Base-by-base conservation (phyloP, 495 filamentous ascomycete species). In the Penicillium fimorum region DNA sequence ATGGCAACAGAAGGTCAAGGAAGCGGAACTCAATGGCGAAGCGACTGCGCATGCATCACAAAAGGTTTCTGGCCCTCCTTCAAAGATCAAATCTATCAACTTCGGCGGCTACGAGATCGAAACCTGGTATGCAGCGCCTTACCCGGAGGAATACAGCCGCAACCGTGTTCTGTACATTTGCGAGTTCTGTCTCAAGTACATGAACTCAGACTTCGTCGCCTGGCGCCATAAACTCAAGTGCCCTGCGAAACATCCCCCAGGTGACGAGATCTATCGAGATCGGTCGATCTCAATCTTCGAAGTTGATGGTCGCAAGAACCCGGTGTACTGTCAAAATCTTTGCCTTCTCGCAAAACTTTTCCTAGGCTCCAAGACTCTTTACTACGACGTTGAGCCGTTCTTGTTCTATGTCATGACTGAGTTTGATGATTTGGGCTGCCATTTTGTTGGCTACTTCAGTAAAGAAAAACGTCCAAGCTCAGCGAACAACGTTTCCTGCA, bases 151-250 rank as follows among this genome's bases (percentile, higher is more conserved):
- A 71, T 98, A 97, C 75, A 97, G 91, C 64, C 86, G 91, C 61
- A 97, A 97, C 66, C 86, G 87, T 33, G 87, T 96, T 18, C 85
- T 98, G 15, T 97, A 96, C 72, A 97, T 98, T 60, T 98, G 94
- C 77, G 95, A 98, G 69, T 98, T 97, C 70, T 98, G 94, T 68
- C 78, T 98, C 45, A 97, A 97, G 70, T 98, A 98, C 76, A 96
- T 98, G 92, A 96, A 92, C 68, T 96, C 93, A 11, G 92, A 97
- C 65, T 97, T 93, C 60, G 93, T 97, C 20, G 92, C 93, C 18
- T 97, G 91, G 92, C 82, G 94, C 38, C 94, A 98, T 68, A 97
- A 96, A 76, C 88, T 95, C 64, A 98, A 98, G 78, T 98, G 94
- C 63, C 88, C 91, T 5, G 91, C 91, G 9, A 96, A 96, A 67